These are phyloP conservation scores for Aspergillus kassunensis DNA, from an alignment of 495 filamentous ascomycete species.

Conservation along the genomic window DNA sequence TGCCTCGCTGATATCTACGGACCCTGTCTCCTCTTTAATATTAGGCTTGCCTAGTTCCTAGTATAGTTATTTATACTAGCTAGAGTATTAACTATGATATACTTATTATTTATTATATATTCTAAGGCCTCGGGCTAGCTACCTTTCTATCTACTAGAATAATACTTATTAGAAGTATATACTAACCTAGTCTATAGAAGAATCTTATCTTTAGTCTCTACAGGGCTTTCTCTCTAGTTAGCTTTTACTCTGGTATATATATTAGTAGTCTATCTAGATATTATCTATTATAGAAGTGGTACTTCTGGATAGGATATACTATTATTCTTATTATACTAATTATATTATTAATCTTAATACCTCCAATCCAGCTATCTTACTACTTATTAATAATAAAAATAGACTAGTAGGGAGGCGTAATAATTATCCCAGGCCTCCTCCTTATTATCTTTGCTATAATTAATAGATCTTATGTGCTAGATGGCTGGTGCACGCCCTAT, in stretches of 20 bases:
- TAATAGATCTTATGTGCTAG: slow-evolving; percentile 5
- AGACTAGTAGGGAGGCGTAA: slow-evolving; percentile 10
- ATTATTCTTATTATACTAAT: neutral
- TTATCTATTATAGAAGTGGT: slow-evolving; percentile 9
- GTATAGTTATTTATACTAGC: slow-evolving; percentile 5
- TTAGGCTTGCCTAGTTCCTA: slow-evolving; percentile 5
- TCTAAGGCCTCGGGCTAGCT: slow-evolving; percentile 10
- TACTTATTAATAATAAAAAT: neutral
- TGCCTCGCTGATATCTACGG: slow-evolving; percentile 13
- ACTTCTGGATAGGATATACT: slow-evolving; percentile 7
- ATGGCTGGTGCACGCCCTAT: slow-evolving; percentile 10
- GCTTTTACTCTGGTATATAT: slow-evolving; percentile 11
- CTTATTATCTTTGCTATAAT: slow-evolving; percentile 4
- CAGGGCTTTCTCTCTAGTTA: slow-evolving; percentile 10
- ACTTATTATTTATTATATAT: slow-evolving; percentile 9
- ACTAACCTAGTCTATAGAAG: slow-evolving; percentile 10
- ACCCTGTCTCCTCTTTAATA: slow-evolving; percentile 5
- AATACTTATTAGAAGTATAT: slow-evolving; percentile 9
- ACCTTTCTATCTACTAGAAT: slow-evolving; percentile 5
- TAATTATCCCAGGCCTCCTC: slow-evolving; percentile 5
- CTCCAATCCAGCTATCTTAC: neutral
- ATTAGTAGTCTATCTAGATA: slow-evolving; percentile 1
- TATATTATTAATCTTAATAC: neutral
- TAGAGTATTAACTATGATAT: slow-evolving; percentile 7
- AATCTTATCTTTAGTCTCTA: slow-evolving; percentile 15